phyloP scores from a whole-genome alignment of 441 rosid genomes.

The Manihot esculenta region DNA sequence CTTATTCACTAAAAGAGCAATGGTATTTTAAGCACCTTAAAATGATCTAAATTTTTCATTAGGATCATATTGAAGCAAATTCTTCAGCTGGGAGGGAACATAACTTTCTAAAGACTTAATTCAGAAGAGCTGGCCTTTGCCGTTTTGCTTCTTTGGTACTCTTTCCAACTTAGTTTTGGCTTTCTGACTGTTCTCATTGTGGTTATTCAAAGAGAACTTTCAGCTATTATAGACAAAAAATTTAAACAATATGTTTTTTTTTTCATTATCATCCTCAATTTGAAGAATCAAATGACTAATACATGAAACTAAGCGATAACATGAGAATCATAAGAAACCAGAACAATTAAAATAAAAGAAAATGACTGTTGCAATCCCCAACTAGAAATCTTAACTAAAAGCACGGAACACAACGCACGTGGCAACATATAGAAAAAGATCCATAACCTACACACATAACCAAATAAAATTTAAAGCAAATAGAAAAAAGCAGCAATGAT shows the following conservation, averaged over 20 bases:
- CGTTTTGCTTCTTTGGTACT: not conserved
- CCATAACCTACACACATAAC: not conserved
- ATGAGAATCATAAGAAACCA: not conserved
- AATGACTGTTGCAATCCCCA: not conserved
- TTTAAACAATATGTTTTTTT: not conserved
- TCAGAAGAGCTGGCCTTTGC: not conserved
- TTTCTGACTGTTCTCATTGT: not conserved
- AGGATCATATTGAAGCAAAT: not conserved
- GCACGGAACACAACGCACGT: not conserved
- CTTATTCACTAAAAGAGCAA: not conserved
- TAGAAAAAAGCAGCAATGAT: not conserved
- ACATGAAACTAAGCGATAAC: not conserved
- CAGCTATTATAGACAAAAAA: constrained; percentile 8
- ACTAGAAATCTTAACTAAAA: not conserved
- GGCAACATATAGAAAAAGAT: constrained; percentile 9
- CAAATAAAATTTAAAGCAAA: not conserved
- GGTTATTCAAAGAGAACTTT: not conserved
- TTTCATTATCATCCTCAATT: not conserved
- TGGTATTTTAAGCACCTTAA: not conserved
- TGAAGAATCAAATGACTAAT: not conserved
- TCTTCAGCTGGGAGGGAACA: not conserved
- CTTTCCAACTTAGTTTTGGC: constrained; percentile 1
- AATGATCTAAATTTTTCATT: not conserved
- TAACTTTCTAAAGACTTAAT: not conserved
- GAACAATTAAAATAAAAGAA: too few species aligned